Base-by-base conservation (phyloP, 2,329 filamentous ascomycete species). In the Thielaviopsis musarum region DNA sequence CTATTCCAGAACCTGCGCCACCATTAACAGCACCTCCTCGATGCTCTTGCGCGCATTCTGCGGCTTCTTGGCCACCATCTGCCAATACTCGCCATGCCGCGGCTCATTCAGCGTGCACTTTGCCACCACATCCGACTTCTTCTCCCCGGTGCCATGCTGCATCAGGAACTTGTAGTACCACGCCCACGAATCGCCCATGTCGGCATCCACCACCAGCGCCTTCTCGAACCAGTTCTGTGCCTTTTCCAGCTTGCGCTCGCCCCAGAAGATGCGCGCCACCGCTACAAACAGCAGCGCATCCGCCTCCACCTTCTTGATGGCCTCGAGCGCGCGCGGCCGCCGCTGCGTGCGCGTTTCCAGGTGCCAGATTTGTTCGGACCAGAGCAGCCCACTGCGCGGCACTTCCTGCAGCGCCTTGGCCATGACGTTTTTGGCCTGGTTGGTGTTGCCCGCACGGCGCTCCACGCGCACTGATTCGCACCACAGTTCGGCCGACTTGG, bases 141-240 rank as follows among this genome's bases (percentile, higher is more conserved):
- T 98, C 75, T 95, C 91, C 60, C 89, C 85, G 5, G 90, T 96
- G 10, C 93, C 94, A 72, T 98, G 91, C 75, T 96, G 88, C 65
- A 83, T 70, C 64, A 97, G 69, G 70, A 97, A 98, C 70, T 91
- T 91, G 71, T 90, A 93, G 71, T 96, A 98, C 91, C 91, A 98
- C 21, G 90, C 91, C 94, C 94, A 98, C 12, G 84, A 87, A 73
- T 98, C 94, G 56, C 93, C 93, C 56, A 83, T 74, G 69, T 97
- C 91, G 41, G 85, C 82, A 67, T 98, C 90, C 13, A 93, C 75
- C 58, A 95, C 77, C 59, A 96, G 83, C 0, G 93, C 93, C 72
- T 95, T 95, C 72, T 96, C 90, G 70, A 98, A 98, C 93, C 93
- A 98, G 64, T 82, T 91, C 71, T 91, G 87, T 2, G 93, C 91